Percentiles rank a stretch among this genome's conserved stretches.
These are phyloP conservation scores for Russula foetens DNA, from an alignment of 768 basidiomycete species.

Conservation along the genomic window DNA sequence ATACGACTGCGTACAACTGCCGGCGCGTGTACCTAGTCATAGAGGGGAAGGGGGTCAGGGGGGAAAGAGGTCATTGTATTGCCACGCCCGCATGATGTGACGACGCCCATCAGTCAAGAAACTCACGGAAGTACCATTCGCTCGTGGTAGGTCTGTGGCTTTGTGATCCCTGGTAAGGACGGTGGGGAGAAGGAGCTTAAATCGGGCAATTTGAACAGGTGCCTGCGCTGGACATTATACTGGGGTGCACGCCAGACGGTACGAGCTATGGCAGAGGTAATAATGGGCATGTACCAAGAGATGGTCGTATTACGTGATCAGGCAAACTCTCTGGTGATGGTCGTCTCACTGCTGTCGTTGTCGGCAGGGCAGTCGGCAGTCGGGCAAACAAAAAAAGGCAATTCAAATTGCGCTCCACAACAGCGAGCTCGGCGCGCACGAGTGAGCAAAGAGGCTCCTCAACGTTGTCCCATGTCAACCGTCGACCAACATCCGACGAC, in stretches of 20 bases:
- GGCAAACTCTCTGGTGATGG: too few species aligned
- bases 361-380: too few species aligned
- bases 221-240: slow-evolving; percentile 7
- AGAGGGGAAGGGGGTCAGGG: too few species aligned
- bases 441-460: too few species aligned
- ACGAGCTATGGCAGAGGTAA: neutral
- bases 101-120: neutral
- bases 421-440: slow-evolving; percentile 13
- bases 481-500: too few species aligned
- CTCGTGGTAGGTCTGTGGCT: slow-evolving; percentile 66
- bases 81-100: too few species aligned
- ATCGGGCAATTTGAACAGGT: slow-evolving; percentile 36
- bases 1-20: slow-evolving; percentile 79
- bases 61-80: too few species aligned
- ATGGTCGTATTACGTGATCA: neutral
- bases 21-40: slow-evolving; percentile 58
- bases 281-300: slow-evolving; percentile 5
- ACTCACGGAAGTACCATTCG: slow-evolving; percentile 84
- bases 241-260: neutral
- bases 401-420: slow-evolving; percentile 15
- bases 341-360: too few species aligned
- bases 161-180: slow-evolving; percentile 29
- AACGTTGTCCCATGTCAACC: too few species aligned
- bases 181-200: slow-evolving; percentile 36
- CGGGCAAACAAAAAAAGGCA: neutral